Base-by-base conservation (phyloP, 306 rosid species). In the Medicago ruthenica region DNA sequence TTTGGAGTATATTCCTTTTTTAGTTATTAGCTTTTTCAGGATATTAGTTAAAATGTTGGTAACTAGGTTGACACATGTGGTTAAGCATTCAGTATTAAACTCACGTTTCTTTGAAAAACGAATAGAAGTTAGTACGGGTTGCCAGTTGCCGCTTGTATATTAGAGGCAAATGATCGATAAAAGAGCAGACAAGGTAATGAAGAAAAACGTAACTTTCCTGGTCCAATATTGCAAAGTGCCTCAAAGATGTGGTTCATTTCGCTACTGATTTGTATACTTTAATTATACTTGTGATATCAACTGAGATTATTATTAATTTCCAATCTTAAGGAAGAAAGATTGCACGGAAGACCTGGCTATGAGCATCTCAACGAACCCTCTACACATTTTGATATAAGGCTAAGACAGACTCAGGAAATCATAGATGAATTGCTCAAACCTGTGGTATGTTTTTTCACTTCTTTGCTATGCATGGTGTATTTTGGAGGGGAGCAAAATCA, bases 401-500 rank as follows among this genome's bases (percentile, higher is more conserved):
- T 89, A 80, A 85, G 96, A 79, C 98, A 93, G 83, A 97, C 97
- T 8, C 96, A 91, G 71, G 98, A 91, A 83, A 91, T 93, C 66
- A 93, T 91, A 6, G 96, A 93, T 82, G 96, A 93, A 83, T 82
- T 91, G 83, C 97, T 93, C 86, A 93, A 93, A 83, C 97, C 96
- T 57, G 97, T 93, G 90, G 97, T 91, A 84, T 83, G 79, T 37
- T 24, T 81, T 67, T 74, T 80, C 58, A 63, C 48, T 60, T 65
- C 7, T 70, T 9, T 65, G 37, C 41, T 60, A 34, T 45, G 34
- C 40, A 24, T 58, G 69, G 57, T 74, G 66, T 31, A 31, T 31
- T 48, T 0, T 51, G 22, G 58, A 51, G 58, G 58, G 0, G 10
- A 16, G 58, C 10, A 51, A 16, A 51, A 16, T 51, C 58, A 9